Evolutionary conservation across 768 basidiomycete genomes (phyloP).

Genomic region (Xerocomus brunneocitrinus): DNA sequence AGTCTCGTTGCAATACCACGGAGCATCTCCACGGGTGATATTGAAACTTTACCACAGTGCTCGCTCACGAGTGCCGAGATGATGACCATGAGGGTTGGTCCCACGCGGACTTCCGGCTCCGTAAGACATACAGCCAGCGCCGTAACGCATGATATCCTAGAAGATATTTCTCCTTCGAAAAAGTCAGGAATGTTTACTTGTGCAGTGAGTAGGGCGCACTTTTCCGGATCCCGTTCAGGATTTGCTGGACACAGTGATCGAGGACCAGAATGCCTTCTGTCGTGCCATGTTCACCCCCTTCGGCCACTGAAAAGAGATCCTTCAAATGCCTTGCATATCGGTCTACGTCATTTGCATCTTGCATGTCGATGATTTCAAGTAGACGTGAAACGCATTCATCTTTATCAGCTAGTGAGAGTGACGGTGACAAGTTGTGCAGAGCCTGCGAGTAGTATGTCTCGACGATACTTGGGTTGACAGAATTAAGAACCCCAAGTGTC

Average conservation of each 20-base stretch:
- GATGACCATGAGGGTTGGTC: conserved; percentile 64
- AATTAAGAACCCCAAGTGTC: conserved; percentile 56
- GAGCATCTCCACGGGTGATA: conserved; percentile 47
- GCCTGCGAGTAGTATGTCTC: conserved; percentile 48
- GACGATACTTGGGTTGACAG: conserved; percentile 57
- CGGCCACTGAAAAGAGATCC: conserved; percentile 35
- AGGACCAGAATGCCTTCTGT: conserved; percentile 39
- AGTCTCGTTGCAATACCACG: conserved; percentile 42
- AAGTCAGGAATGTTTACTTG: conserved; percentile 9
- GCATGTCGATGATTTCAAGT: conserved; percentile 51
- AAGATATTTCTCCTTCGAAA: conserved; percentile 36
- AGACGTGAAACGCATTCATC: conserved; percentile 44
- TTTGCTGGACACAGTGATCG: conserved; percentile 52
- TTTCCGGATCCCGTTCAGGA: conserved; percentile 47
- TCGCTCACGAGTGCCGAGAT: conserved; percentile 65
- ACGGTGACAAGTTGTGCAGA: conserved; percentile 35
- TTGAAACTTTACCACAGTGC: conserved; percentile 47
- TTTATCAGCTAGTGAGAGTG: conserved; percentile 32
- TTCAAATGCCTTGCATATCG: conserved; percentile 51
- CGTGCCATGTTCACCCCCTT: conserved; percentile 30
- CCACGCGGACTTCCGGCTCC: conserved; percentile 35
- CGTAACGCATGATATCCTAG: conserved; percentile 42
- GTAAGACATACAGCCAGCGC: conserved; percentile 42
- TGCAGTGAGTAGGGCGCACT: conserved; percentile 36
- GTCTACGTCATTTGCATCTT: conserved; percentile 49